Conservation (phyloP, 768 basidiomycete genomes). For the Boletales sp. region DNA sequence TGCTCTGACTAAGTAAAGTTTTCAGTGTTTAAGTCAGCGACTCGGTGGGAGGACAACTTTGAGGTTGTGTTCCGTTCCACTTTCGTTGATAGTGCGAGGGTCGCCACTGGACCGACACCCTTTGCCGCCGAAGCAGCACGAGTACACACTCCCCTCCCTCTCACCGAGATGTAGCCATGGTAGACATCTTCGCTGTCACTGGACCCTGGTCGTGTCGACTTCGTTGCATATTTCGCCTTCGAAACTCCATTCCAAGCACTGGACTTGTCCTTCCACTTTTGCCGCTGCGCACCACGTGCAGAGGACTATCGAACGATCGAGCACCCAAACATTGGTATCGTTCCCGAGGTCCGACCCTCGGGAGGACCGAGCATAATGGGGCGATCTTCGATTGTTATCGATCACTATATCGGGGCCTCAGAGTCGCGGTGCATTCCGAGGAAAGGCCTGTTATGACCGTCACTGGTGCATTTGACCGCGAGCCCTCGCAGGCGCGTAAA, state of each 20-base stretch:
- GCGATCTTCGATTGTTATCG: conserved; percentile 39
- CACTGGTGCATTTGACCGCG: conserved; percentile 44
- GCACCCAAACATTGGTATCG: conserved; percentile 52
- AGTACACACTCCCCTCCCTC: conserved; percentile 30
- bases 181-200: not conserved
- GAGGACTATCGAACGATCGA: conserved; percentile 20
- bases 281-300: conserved; percentile 19
- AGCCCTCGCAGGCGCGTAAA: conserved; percentile 36
- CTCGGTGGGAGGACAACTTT: not conserved
- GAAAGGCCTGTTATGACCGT: conserved; percentile 34
- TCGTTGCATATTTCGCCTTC: conserved; percentile 32
- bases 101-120: conserved; percentile 41
- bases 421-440: conserved; percentile 12
- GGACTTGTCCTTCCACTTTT: conserved; percentile 40
- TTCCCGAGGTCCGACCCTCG: conserved; percentile 52
- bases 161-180: conserved; percentile 6
- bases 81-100: conserved; percentile 58
- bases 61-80: conserved; percentile 34
- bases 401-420: conserved; percentile 48
- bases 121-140: conserved; percentile 40
- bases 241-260: conserved; percentile 27
- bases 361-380: conserved; percentile 40
- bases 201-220: not conserved
- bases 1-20: not conserved
- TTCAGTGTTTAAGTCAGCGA: too few relatives aligned